These are phyloP conservation scores for Sodiomyces alkalinus DNA, from an alignment of 2,329 filamentous ascomycete genomes.

Conservation along the genomic window DNA sequence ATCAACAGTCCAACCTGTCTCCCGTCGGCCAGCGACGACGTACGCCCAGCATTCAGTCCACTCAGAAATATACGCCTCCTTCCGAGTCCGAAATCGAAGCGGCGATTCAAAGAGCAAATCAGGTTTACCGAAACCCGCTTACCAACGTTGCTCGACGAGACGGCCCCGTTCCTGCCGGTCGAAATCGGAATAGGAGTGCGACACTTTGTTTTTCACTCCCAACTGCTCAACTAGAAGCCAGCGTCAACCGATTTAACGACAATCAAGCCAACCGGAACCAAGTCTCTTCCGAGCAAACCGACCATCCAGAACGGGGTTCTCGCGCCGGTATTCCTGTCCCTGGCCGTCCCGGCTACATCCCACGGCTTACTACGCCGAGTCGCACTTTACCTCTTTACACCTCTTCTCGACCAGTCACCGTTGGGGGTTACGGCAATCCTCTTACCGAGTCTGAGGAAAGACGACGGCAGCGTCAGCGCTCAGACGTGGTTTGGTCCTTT, in stretches of 20 bases:
- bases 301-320: not conserved
- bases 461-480: too few relatives aligned
- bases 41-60: too few relatives aligned
- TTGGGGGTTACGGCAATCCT: constrained; percentile 7
- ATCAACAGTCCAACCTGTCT: too few relatives aligned
- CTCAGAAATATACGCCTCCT: too few relatives aligned
- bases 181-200: not conserved
- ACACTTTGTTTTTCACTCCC: not conserved
- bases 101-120: not conserved
- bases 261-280: not conserved
- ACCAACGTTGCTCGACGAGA: not conserved
- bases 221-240: too few relatives aligned
- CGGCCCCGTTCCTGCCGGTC: not conserved
- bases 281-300: not conserved
- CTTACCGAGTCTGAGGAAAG: not conserved
- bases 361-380: constrained; percentile 4
- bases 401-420: constrained; percentile 4
- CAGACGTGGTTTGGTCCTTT: too few relatives aligned
- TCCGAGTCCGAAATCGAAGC: constrained; percentile 1
- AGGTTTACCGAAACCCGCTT: not conserved
- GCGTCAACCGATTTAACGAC: not conserved
- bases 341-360: constrained; percentile 4
- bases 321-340: constrained; percentile 4
- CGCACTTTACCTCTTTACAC: constrained; percentile 3
- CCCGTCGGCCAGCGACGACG: too few relatives aligned